These are phyloP conservation scores for Vaucheria bursata DNA, from an alignment of 352 stramenopile genomes.

Conservation along the genomic window DNA sequence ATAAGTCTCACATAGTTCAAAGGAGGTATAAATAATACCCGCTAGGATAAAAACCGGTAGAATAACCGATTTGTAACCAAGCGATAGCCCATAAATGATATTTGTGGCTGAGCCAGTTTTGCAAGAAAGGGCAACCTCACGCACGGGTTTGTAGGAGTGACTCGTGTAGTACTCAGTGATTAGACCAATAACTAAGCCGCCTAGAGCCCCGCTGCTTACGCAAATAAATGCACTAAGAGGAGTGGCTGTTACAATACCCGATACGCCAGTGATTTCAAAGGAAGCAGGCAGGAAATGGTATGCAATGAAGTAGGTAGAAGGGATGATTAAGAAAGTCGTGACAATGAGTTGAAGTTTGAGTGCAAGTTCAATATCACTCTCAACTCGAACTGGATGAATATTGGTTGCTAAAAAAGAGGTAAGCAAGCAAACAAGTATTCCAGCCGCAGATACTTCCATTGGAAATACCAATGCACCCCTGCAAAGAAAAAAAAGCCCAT, in stretches of 20 bases:
- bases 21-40: constrained; percentile 92
- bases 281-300: constrained; percentile 70
- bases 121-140: constrained; percentile 87
- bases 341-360: constrained; percentile 96
- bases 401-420: constrained; percentile 95
- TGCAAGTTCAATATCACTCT: constrained; percentile 87
- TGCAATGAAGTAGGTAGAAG: constrained; percentile 76
- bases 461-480: constrained; percentile 36
- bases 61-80: constrained; percentile 98
- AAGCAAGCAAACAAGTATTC: constrained; percentile 91
- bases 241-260: constrained; percentile 47
- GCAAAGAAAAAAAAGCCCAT: no score
- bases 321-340: constrained; percentile 90
- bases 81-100: constrained; percentile 98
- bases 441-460: constrained; percentile 77
- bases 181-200: constrained; percentile 93
- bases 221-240: constrained; percentile 72
- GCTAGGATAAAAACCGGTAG: constrained; percentile 96
- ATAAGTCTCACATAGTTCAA: constrained; percentile 93
- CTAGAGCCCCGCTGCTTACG: constrained; percentile 85
- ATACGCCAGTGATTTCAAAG: constrained; percentile 64
- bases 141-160: constrained; percentile 53
- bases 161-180: constrained; percentile 99
- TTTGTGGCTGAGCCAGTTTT: constrained; percentile 97
- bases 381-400: constrained; percentile 82